phyloP scores from a whole-genome alignment of 2,329 filamentous ascomycete genomes.

The Diaporthe vexans region DNA sequence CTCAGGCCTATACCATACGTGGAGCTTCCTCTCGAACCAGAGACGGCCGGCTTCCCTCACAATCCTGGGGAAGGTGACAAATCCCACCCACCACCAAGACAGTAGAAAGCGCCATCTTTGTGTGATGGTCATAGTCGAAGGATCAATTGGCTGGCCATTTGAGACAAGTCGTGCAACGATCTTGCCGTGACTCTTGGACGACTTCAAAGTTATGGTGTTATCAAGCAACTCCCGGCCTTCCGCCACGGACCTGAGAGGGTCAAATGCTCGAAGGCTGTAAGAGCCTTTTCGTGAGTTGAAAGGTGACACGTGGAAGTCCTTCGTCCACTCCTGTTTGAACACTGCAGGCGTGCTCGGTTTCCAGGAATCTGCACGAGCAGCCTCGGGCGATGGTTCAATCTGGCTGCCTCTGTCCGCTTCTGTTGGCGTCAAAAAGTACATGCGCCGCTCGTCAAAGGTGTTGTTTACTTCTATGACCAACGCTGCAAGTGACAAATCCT shows the following conservation, averaged over 20 bases:
- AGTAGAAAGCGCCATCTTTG: slow-evolving; percentile 63
- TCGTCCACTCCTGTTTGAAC: slow-evolving; percentile 70
- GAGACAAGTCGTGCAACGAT: slow-evolving; percentile 73
- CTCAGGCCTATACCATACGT: slow-evolving; percentile 77
- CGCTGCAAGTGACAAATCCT: slow-evolving; percentile 68
- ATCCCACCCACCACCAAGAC: slow-evolving; percentile 77
- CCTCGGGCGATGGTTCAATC: slow-evolving; percentile 26
- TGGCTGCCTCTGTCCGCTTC: slow-evolving; percentile 39
- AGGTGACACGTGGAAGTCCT: slow-evolving; percentile 83
- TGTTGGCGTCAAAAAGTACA: slow-evolving; percentile 71
- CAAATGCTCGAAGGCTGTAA: slow-evolving; percentile 65
- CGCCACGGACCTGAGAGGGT: slow-evolving; percentile 60
- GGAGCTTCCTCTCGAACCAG: slow-evolving; percentile 68
- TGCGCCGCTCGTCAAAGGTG: slow-evolving; percentile 79
- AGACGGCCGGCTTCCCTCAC: slow-evolving; percentile 70
- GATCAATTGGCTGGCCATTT: slow-evolving; percentile 63
- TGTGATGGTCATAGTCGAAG: slow-evolving; percentile 57
- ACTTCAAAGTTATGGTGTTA: slow-evolving; percentile 72
- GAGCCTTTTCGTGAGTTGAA: slow-evolving; percentile 75
- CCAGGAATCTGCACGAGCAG: slow-evolving; percentile 8
- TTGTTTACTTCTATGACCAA: slow-evolving; percentile 84
- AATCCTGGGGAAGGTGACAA: slow-evolving; percentile 76
- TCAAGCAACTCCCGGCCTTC: slow-evolving; percentile 61
- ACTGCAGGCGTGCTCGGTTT: slow-evolving; percentile 36
- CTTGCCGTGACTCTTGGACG: slow-evolving; percentile 72